Evolutionary conservation across 108 stramenopile species (phyloP), one percentile per base, ranked within the genome.

Genomic region (Chaetoceros muelleri): DNA sequence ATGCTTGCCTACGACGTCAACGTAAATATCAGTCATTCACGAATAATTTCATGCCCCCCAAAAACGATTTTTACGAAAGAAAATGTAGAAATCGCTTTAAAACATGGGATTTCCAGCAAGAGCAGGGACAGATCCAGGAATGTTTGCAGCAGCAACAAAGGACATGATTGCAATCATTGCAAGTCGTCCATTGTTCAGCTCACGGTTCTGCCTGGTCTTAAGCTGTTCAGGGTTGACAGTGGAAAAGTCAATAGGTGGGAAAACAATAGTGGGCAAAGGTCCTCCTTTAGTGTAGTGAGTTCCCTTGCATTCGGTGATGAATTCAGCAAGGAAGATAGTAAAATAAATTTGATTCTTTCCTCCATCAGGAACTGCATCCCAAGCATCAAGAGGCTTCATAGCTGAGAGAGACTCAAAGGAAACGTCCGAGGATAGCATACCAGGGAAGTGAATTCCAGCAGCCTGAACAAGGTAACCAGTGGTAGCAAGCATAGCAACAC

Each of bases 181-280:
- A 62, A 82, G 74, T 54, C 84, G 78, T 71, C 84, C 84, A 52
- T 85, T 85, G 79, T 85, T 85, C 45, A 85, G 72, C 71, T 85
- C 84, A 44, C 74, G 52, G 54, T 62, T 62, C 69, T 66, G 61
- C 76, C 78, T 79, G 24, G 21, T 69, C 22, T 62, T 67, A 57
- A 85, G 48, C 25, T 62, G 71, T 30, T 54, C 75, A 47, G 66
- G 62, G 48, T 79, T 76, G 48, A 84, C 80, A 30, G 52, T 58
- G 31, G 74, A 73, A 66, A 84, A 84, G 75, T 81, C 74, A 54
- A 84, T 84, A 20, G 77, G 66, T 27, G 83, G 83, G 72, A 84
- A 84, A 70, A 84, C 78, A 47, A 84, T 76, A 58, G 77, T 79
- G 20, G 83, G 83, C 46, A 68, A 60, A 27, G 44, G 48, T 29